A percentile compares a stretch with the other conserved stretches of the same genome.
These are phyloP conservation scores for Schizothecium vesticola DNA, from an alignment of 495 filamentous ascomycete genomes.

Conservation along the genomic window DNA sequence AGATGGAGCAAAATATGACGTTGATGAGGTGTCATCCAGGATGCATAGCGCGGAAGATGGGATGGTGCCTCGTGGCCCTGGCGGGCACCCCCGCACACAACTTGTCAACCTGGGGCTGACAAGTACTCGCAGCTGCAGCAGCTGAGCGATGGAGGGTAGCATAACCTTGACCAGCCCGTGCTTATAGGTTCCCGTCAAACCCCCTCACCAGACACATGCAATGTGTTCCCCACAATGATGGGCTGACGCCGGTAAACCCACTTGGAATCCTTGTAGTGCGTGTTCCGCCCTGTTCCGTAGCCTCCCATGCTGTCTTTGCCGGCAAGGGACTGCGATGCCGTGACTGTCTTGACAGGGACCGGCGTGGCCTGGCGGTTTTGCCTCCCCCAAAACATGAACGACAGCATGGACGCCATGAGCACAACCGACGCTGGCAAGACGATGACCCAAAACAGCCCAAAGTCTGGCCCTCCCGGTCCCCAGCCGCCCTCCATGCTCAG, in stretches of 20 bases:
- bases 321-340: background rate
- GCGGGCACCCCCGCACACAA: too few relatives aligned
- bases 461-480: background rate
- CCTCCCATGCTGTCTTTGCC: background rate
- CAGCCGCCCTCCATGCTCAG: background rate
- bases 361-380: background rate
- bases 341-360: background rate
- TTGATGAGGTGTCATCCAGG: too few relatives aligned
- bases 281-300: background rate
- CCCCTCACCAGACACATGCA: background rate
- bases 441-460: background rate
- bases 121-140: too few relatives aligned
- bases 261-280: background rate
- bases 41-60: too few relatives aligned
- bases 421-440: background rate
- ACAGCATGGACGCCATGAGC: background rate
- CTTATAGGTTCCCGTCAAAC: background rate
- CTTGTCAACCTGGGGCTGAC: too few relatives aligned
- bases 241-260: background rate
- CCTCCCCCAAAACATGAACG: background rate
- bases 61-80: too few relatives aligned
- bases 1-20: too few relatives aligned
- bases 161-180: too few relatives aligned
- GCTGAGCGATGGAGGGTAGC: too few relatives aligned
- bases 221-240: background rate